Evolutionary conservation across 148 eudicot species (phyloP), one percentile per base, ranked within the genome.

Genomic region (Chenopodium album): DNA sequence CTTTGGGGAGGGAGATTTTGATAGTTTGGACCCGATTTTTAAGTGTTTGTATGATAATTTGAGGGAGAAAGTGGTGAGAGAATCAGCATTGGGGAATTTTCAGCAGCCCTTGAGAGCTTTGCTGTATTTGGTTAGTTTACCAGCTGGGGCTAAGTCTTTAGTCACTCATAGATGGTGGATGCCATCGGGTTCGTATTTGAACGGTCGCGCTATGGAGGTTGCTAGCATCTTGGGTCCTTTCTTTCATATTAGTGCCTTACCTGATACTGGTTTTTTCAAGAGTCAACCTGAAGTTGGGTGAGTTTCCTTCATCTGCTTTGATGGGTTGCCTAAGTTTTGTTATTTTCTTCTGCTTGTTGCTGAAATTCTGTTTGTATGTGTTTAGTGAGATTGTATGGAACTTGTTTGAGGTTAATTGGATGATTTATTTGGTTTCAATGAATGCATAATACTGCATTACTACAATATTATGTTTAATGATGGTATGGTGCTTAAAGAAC

Each of bases 231-330:
- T 96, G 90, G 99, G 99, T 10, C 95, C 98, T 16, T 96, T 96
- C 76, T 94, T 96, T 79, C 94, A 90, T 89, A 92, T 96, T 23
- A 94, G 97, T 83, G 98, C 99, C 19, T 83, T 96, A 84, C 97
- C 98, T 44, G 99, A 96, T 90, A 91, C 93, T 77, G 77, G 82
- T 46, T 81, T 90, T 37, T 96, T 94, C 87, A 94, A 91, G 87
- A 88, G 95, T 79, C 88, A 92, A 79, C 99, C 99, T 77, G 99
- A 96, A 89, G 94, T 96, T 71, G 99, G 99, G 99, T 96, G 83
- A 92, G 94, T 87, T 59, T 47, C 54, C 62, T 14, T 29, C 14
- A 12, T 71, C 73, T 63, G 79, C 2, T 44, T 79, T 76, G 10
- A 1, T 70, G 62, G 62, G 62, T 16, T 54, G 22, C 28, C 1